Evolutionary conservation across 306 rosid genomes (phyloP).

Genomic region (Mucuna pruriens): DNA sequence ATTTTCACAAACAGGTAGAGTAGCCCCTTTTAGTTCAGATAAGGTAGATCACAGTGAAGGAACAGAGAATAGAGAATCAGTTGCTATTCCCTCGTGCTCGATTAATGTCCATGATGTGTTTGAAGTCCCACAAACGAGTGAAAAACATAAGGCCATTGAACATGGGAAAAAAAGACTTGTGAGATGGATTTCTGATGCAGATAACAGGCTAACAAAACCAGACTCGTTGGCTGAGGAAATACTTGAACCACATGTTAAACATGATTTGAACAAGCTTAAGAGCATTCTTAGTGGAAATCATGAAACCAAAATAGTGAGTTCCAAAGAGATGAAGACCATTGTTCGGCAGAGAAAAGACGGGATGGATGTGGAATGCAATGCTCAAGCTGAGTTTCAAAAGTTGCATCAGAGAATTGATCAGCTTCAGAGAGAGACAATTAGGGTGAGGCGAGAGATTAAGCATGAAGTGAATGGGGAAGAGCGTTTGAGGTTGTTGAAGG

Average conservation of each 20-base stretch:
- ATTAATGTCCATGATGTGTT: conserved; percentile 72
- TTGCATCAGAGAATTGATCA: conserved; percentile 60
- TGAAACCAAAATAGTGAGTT: conserved; percentile 43
- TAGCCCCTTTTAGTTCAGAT: conserved; percentile 28
- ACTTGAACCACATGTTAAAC: conserved; percentile 38
- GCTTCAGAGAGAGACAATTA: conserved; percentile 64
- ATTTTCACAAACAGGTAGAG: conserved; percentile 43
- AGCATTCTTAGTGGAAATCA: conserved; percentile 40
- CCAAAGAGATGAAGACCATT: conserved; percentile 35
- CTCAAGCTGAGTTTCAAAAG: conserved; percentile 60
- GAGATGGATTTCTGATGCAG: conserved; percentile 47
- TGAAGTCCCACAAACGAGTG: conserved; percentile 67
- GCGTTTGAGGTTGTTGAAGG: conserved; percentile 74
- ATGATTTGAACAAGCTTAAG: conserved; percentile 52
- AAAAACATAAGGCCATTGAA: conserved; percentile 41
- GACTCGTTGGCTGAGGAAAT: conserved; percentile 51
- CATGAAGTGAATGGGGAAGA: conserved; percentile 56
- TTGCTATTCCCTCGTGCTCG: conserved; percentile 38
- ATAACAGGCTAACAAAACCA: conserved; percentile 55
- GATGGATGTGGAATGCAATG: conserved; percentile 38
- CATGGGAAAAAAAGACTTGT: conserved; percentile 45
- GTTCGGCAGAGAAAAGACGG: conserved; percentile 39
- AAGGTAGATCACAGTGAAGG: conserved; percentile 26
- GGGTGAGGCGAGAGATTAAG: conserved; percentile 58
- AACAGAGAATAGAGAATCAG: conserved; percentile 33